phyloP scores from a whole-genome alignment of 208 protist species.

The Leishmania guyanensis region DNA sequence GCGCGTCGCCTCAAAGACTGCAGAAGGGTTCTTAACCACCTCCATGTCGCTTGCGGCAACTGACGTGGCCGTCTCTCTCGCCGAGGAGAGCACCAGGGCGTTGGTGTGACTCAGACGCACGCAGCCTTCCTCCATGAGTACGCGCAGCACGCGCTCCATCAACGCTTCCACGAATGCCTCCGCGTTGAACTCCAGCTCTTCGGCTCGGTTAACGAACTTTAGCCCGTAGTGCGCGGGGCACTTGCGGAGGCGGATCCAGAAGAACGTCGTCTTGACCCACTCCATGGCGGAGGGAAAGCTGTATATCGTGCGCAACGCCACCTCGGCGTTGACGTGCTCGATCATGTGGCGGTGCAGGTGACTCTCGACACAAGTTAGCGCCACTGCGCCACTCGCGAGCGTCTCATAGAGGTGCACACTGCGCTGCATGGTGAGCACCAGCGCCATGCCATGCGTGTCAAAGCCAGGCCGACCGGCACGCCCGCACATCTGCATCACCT shows the following conservation, averaged over 20 bases:
- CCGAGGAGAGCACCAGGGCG: neutral
- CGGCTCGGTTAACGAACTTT: conserved; percentile 46
- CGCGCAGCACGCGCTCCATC: conserved; percentile 64
- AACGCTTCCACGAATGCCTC: conserved; percentile 62
- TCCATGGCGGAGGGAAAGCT: conserved; percentile 64
- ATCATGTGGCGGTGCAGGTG: conserved; percentile 86
- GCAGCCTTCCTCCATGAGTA: conserved; percentile 66
- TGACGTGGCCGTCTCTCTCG: neutral
- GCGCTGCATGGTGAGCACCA: conserved; percentile 87
- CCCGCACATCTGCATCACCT: conserved; percentile 99
- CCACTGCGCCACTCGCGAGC: conserved; percentile 40
- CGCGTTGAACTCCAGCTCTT: conserved; percentile 50
- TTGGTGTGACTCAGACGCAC: conserved; percentile 15
- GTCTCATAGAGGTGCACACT: conserved; percentile 64
- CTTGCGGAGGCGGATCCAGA: conserved; percentile 79
- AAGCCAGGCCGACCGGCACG: conserved; percentile 89
- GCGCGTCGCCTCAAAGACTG: conserved; percentile 26
- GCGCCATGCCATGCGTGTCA: conserved; percentile 81
- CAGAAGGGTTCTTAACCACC: neutral
- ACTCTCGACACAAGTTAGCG: conserved; percentile 62
- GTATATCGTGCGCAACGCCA: conserved; percentile 90
- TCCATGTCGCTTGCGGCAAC: neutral
- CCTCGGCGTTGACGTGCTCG: conserved; percentile 95
- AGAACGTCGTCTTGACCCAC: conserved; percentile 93
- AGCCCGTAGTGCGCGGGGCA: conserved; percentile 81